Evolutionary conservation across 129 eudicot species (phyloP), one percentile per base, ranked within the genome.

Genomic region (Daucus carota): DNA sequence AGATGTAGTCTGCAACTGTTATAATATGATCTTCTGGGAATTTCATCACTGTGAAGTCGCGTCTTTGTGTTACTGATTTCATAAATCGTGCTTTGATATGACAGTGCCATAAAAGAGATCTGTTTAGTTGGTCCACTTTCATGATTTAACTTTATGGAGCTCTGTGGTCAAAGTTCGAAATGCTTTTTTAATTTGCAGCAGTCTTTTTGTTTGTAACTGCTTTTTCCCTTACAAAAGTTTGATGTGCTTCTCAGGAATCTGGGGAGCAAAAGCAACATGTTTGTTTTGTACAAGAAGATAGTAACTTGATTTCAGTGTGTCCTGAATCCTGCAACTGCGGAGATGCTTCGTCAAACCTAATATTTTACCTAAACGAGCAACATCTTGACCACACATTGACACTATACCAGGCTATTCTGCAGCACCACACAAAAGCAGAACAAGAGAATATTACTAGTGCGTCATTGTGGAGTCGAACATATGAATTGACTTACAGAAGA

Each of bases 351-450:
- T 73, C 80, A 33, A 84, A 85, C 74, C 83, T 94, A 84, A 72
- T 80, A n/a, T 80, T 94, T 81, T 88, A 83, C 76, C 86, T 89
- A 26, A 89, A 91, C 54, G 97, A 90, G 40, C 83, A 87, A 77
- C 78, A 75, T 45, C 75, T 89, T 46, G 91, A 89, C 72, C 72
- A 74, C 18, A 32, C 38, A 26, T 76, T 87, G 81, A 82, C 96
- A 16, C 72, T 91, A 73, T 94, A 89, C 83, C 99, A 94, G 81
- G 89, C 92, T 60, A 72, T 94, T 80, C 84, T 94, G 34, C 79
- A 77, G 72, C 83, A 80, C 60, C 86, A 83, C 78, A 43, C 46
- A 38, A 87, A 82, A 85, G 70, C 83, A 44, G 89, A 81, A 74
- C 74, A 83, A 59, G 85, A 86, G 78, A 74, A 70, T 7, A 15